Base-by-base conservation (phyloP, 371 early-diverging fungal genomes). In the Syncephalastrum contaminatum region DNA sequence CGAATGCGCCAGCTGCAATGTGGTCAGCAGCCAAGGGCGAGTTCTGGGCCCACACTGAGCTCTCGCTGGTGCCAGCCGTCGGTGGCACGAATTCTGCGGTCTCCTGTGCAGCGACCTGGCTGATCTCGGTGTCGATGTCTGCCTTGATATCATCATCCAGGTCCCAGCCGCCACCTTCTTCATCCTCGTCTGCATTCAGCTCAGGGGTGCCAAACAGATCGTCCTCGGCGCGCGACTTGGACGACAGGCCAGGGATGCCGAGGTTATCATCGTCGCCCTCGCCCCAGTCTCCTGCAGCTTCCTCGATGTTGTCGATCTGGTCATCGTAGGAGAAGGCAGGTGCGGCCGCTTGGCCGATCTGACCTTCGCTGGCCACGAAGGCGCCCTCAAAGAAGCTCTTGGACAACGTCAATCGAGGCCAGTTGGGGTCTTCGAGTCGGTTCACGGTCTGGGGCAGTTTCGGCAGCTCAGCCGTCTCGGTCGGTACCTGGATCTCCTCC, bases 1-100 rank as follows among this genome's bases (percentile, higher is more conserved):
- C 96, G 69, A 95, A 96, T 5, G 89, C 81, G 46, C 98, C 98
- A 4, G 96, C 94, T 0, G 94, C 94, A 59, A 96, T 85, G 67
- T 96, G 95, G 70, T 95, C 94, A 0, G 84, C 90, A 10, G 96
- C 91, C 46, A 92, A 69, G 19, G 76, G 77, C 3, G 93, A 93
- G 74, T 89, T 92, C 59, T 90, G 90, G 27, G 81, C 73, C 94
- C 95, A 96, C 7, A 79, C 46, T 4, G 86, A 85, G 4, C 69
- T 75, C 62, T 89, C 85, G 58, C 69, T 78, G 2, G 85, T 77
- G 3, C 95, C 97, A 7, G 84, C 82, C 48, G 82, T 72, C 3
- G 89, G 92, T n/a, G 87, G 75, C 19, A 83, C 80, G 62, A 85
- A 81, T 22, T 75, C 86, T 10, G 81, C 83, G 2, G 83, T 72